These are phyloP conservation scores for Protomyces arabidopsidicola DNA, from an alignment of 1,139 yeast species.

Conservation along the genomic window DNA sequence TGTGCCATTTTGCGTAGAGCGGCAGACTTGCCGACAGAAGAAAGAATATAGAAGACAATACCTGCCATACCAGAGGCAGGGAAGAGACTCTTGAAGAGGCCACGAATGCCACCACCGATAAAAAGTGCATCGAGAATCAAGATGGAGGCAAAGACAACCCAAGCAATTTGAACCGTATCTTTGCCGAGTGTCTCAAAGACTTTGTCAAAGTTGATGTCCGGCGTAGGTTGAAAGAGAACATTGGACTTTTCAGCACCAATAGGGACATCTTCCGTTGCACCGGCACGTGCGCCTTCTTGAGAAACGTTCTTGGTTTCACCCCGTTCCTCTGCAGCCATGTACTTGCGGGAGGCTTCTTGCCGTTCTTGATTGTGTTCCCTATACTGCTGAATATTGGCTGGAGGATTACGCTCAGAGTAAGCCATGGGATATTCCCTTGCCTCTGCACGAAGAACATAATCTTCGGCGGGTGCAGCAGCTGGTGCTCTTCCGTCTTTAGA, in stretches of 20 bases:
- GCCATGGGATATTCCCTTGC: conserved; percentile 11
- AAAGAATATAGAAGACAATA: conserved; percentile 14
- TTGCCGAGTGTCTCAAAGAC: conserved; percentile 20
- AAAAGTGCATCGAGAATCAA: conserved; percentile 13
- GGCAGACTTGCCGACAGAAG: conserved; percentile 10
- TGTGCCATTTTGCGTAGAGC: conserved; percentile 19
- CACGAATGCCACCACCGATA: conserved; percentile 22
- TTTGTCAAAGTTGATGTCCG: conserved; percentile 20
- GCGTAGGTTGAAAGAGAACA: conserved; percentile 25
- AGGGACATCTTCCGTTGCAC: conserved; percentile 25
- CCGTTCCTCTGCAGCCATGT: conserved; percentile 2
- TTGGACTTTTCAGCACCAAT: conserved; percentile 25
- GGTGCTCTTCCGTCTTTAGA: neutral
- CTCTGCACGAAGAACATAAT: conserved; percentile 5
- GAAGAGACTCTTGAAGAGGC: conserved; percentile 19
- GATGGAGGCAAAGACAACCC: conserved; percentile 16
- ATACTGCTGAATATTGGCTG: conserved; percentile 6
- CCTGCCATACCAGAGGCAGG: conserved; percentile 26
- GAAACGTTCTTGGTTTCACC: neutral
- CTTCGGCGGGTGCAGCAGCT: neutral
- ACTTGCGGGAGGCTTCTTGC: conserved; percentile 6
- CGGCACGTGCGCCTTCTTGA: conserved; percentile 12
- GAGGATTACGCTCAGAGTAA: conserved; percentile 20
- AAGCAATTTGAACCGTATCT: conserved; percentile 10
- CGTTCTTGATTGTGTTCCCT: conserved; percentile 5